Conservation (phyloP, 2,329 filamentous ascomycete species). For the Tympanopsis confertula region DNA sequence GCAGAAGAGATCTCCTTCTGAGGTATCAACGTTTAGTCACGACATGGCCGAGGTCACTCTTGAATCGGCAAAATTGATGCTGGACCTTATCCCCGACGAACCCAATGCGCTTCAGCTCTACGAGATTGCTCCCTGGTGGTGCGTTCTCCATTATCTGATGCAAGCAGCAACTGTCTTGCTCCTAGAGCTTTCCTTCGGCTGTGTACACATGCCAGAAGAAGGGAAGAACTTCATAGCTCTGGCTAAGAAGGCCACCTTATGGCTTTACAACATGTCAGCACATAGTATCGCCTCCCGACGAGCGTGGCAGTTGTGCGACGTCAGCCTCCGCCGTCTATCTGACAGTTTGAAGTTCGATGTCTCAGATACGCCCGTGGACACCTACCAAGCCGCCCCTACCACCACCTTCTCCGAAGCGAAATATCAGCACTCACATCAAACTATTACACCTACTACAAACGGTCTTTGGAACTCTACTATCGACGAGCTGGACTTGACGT, state of each 20-base stretch:
- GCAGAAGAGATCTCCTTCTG: not conserved
- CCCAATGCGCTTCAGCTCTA: not conserved
- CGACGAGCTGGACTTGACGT: no score
- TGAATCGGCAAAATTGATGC: not conserved
- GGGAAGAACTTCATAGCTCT: constrained; percentile 11
- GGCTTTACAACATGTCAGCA: constrained; percentile 16
- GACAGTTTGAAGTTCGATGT: constrained; percentile 19
- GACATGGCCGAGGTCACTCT: not conserved
- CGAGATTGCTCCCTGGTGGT: not conserved
- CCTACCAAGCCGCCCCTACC: not conserved
- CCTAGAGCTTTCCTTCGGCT: constrained; percentile 17
- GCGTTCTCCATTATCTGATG: not conserved
- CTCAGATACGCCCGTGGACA: constrained; percentile 17
- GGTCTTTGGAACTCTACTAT: no score
- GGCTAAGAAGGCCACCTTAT: constrained; percentile 17
- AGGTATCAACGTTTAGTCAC: not conserved
- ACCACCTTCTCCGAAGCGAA: no score
- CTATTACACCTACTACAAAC: no score
- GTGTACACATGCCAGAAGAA: constrained; percentile 11
- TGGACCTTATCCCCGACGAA: not conserved
- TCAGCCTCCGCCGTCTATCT: constrained; percentile 16
- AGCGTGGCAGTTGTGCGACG: constrained; percentile 10
- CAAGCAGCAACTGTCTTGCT: not conserved
- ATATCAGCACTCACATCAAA: no score
- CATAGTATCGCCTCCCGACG: constrained; percentile 15